Conservation (phyloP, 2,329 filamentous ascomycete species). For the Botrytis fragariae region DNA sequence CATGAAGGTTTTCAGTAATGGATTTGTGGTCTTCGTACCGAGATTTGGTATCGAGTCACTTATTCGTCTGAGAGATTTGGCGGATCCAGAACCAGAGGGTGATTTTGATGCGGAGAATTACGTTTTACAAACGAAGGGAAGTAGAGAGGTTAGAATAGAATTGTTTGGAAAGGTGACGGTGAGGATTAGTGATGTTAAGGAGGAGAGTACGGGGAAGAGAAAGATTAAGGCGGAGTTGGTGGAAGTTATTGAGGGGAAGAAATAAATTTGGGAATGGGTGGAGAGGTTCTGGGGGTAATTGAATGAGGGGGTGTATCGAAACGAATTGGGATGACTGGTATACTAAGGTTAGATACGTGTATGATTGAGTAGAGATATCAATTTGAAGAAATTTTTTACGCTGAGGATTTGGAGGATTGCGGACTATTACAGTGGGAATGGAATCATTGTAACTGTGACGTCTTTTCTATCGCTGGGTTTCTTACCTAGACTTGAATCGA, state of each 20-base stretch:
- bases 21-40: constrained; percentile 94
- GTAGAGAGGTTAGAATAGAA: constrained; percentile 62
- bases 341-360: not conserved
- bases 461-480: too few species aligned
- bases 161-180: constrained; percentile 92
- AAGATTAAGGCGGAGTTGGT: constrained; percentile 76
- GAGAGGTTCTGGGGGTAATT: accelerated
- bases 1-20: constrained; percentile 96
- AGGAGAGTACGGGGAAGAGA: constrained; percentile 93
- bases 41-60: constrained; percentile 93
- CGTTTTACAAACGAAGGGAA: constrained; percentile 61
- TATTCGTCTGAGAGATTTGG: constrained; percentile 81
- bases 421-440: not conserved
- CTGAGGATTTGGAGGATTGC: not conserved
- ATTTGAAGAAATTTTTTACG: not conserved
- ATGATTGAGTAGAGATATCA: constrained; percentile 13
- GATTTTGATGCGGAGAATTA: constrained; percentile 86
- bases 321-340: not conserved
- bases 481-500: not conserved
- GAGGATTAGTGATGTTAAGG: constrained; percentile 86
- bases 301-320: not conserved
- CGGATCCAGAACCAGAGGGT: constrained; percentile 72
- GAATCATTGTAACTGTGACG: not conserved
- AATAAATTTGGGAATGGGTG: not conserved
- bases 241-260: not conserved